A percentile compares a stretch with the other conserved stretches of the same genome.
phyloP scores from a whole-genome alignment of 108 stramenopile genomes.

The Nannochloropsis oceanica region DNA sequence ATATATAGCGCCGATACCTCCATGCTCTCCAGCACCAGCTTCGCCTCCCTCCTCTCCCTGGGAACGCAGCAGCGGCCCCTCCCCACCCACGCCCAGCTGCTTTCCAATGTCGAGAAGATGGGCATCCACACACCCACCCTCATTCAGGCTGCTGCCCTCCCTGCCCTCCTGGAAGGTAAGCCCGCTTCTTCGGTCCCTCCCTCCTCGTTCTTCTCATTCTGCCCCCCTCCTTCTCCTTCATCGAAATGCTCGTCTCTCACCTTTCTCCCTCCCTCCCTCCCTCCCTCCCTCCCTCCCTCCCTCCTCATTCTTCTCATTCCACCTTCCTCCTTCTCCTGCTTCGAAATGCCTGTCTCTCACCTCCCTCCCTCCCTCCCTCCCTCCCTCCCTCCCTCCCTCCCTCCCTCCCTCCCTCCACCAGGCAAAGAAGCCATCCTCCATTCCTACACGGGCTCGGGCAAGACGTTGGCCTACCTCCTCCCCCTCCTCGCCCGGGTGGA shows the following conservation, averaged over 20 bases:
- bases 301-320: no score
- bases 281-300: neutral
- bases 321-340: no score
- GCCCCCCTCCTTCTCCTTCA: no score
- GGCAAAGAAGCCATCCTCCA: constrained; percentile 27
- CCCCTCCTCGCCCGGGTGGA: constrained; percentile 24
- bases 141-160: constrained; percentile 16
- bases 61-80: neutral
- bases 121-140: neutral
- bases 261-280: neutral
- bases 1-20: neutral
- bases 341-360: no score
- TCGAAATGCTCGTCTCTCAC: no score
- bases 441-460: constrained; percentile 32
- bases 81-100: neutral
- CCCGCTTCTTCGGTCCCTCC: no score
- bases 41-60: neutral
- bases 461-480: constrained; percentile 36
- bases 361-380: no score
- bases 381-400: neutral
- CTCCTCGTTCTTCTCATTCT: no score
- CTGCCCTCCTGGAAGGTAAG: constrained; percentile 29
- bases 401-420: neutral
- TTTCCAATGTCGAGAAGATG: neutral
- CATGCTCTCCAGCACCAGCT: neutral